Evolutionary conservation across 192 early-diverging fungal genomes (phyloP), one percentile per base, ranked within the genome.

Genomic region (Cladochytrium replicatum): DNA sequence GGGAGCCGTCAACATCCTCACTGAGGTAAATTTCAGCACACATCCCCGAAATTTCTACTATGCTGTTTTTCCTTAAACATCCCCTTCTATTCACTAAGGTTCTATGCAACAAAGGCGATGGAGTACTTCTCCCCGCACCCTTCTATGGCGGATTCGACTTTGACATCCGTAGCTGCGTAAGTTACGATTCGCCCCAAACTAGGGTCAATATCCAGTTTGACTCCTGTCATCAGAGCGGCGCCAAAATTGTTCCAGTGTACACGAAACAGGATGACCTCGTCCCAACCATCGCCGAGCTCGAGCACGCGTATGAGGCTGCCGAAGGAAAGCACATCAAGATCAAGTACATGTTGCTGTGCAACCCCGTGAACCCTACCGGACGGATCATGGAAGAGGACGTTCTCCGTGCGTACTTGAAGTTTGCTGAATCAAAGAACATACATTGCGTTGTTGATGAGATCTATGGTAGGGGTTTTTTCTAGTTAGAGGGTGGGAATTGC

Each of bases 381-480:
- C 55, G 57, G 71, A 72, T 58, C 50, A 6, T 23, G 9, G 66
- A 58, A 0, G 21, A 52, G n/a, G 19, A 66, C 47, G 71, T 81
- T 29, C 54, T 80, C 11, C 70, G 58, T 13, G 57, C 63, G 2
- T 55, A 78, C 17, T 43, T 89, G 21, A 57, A 55, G 28, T 92
- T 84, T 57, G 83, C 84, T 7, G 70, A 69, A 24, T 46, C 55
- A 13, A 69, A 85, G 37, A 47, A 72, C 21, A 50, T 92, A 7
- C 84, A 84, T 41, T 66, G 79, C 19, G 52, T 88, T 6, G 64
- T 79, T 56, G 89, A 92, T 58, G 89, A 92, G 50, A 82, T 92
- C 30, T 92, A 92, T 55, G 84, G 76, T 4, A 60, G 84, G 3
- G 82, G 80, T 0, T 61, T 68, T 13, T 86, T 84, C 54, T 59